Base-by-base conservation (phyloP, 176 grass and related monocot genomes). In the Musa troglodytarum region DNA sequence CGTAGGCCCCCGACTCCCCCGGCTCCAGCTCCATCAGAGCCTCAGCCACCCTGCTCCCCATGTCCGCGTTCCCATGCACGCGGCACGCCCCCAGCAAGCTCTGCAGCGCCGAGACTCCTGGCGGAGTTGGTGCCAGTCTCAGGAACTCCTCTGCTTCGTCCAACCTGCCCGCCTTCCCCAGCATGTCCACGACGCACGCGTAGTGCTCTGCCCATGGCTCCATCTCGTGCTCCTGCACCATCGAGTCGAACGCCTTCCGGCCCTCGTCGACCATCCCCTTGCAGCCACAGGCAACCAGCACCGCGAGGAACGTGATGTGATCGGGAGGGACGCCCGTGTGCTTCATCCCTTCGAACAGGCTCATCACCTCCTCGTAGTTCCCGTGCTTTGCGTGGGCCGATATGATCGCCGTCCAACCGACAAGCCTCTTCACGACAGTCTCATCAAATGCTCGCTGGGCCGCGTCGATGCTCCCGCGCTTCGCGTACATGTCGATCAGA, bases 401-500 rank as follows among this genome's bases (percentile, higher is more conserved):
- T 76, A 98, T 87, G 64, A 89, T 98, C 1, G 82, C 80, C 22
- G 86, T 98, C 90, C 90, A 93, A 21, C 84, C 69, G 11, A 93
- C 75, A 9, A 87, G 84, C 70, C 84, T 82, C 72, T 65, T 79
- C 22, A 56, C 20, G 22, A 17, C 53, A 1, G 80, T 66, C 84
- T 83, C 82, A 3, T 70, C 8, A 54, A 98, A 98, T 49, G 57
- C 87, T 80, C 69, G 85, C 68, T 78, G 11, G 11, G 94, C 82
- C 62, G 87, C 88, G 53, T 84, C 86, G 69, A 93, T 71, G 83
- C 78, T 85, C 23, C 94, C 94, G 10, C 79, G 82, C 80, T 93
- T 98, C 0, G 86, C 94, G 26, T 93, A 98, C 94, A 98, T 84
- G 88, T 98, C 88, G 21, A 98, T 91, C 57, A 98, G 88, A 1